Base-by-base conservation (phyloP, 2,329 filamentous ascomycete species). In the Venturia asperata region DNA sequence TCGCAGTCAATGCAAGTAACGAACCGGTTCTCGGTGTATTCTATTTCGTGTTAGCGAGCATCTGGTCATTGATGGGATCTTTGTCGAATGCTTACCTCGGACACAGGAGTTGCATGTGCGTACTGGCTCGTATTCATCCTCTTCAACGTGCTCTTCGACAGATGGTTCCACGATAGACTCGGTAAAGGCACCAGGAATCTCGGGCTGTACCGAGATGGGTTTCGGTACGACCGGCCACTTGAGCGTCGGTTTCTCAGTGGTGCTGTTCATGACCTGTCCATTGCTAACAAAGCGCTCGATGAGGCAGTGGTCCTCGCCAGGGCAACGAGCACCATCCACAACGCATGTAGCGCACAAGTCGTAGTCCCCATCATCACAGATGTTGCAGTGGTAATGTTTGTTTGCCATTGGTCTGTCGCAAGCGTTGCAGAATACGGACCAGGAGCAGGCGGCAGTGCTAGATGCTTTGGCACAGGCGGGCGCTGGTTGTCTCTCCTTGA, bases 401-500 rank as follows among this genome's bases (percentile, higher is more conserved):
- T 91, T 87, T 37, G 88, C 84, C 71, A 97, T 91, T 52, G 87
- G 85, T 67, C 80, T 81, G 70, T 91, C 88, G 77, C 94, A 99
- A 74, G 85, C 84, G 79, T 99, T 97, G 84, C 94, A 99, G 81
- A 90, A 96, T 56, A 99, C 92, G 15, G 90, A 89, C 77, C 92
- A 96, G 60, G 83, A 64, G 42, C 39, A 63, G 30, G 42, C 45
- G 65, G 49, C 41, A 21, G 62, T 41, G 27, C 30, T 58, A 15
- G 52, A 11, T 27, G 24, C 42, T 43, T 63, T 37, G 45, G 30
- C 37, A 34, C 17, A 39, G 3, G 64, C 58, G 27, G 64, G 55
- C n/a, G 71, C 67, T 42, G 69, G 30, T 60, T 42, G 69, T 47
- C 19, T 67, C 64, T 75, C 73, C 68, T 78, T 78, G 61, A 75